Conservation (phyloP, 2,329 filamentous ascomycete genomes). For the Dactylellina sp. region DNA sequence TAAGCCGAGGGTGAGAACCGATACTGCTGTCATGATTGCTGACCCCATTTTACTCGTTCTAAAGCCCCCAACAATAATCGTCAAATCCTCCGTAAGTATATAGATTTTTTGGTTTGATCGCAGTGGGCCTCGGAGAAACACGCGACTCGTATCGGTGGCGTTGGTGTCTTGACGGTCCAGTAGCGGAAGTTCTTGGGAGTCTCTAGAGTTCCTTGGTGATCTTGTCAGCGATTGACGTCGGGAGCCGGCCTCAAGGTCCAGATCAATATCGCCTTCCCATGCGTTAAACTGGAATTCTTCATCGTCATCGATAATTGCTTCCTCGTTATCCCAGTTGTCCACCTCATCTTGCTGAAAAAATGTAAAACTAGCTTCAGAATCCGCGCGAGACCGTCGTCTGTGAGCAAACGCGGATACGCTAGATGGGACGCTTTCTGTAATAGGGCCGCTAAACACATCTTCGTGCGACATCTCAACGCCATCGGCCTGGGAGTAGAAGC, state of each 20-base stretch:
- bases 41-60: slow-evolving; percentile 79
- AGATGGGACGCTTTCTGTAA: slow-evolving; percentile 95
- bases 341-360: slow-evolving; percentile 83
- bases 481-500: slow-evolving; percentile 47
- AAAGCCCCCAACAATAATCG: slow-evolving; percentile 92
- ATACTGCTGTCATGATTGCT: slow-evolving; percentile 67
- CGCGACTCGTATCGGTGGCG: slow-evolving; percentile 59
- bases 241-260: slow-evolving; percentile 65
- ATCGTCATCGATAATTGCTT: slow-evolving; percentile 64
- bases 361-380: slow-evolving; percentile 88
- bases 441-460: slow-evolving; percentile 83
- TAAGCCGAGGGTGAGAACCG: slow-evolving; percentile 77
- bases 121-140: slow-evolving; percentile 37
- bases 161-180: slow-evolving; percentile 78
- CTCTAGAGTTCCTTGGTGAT: slow-evolving; percentile 72
- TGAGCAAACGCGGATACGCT: slow-evolving; percentile 93
- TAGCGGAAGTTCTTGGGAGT: slow-evolving; percentile 73
- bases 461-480: slow-evolving; percentile 62
- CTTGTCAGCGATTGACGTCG: slow-evolving; percentile 67
- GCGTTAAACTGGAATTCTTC: slow-evolving; percentile 65
- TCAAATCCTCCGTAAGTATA: slow-evolving; percentile 91
- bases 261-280: slow-evolving; percentile 65
- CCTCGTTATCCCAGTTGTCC: slow-evolving; percentile 69
- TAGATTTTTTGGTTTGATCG: slow-evolving; percentile 86
- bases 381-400: slow-evolving; percentile 77